Base-by-base conservation (phyloP, 768 basidiomycete genomes). In the Boletus reticuloceps region DNA sequence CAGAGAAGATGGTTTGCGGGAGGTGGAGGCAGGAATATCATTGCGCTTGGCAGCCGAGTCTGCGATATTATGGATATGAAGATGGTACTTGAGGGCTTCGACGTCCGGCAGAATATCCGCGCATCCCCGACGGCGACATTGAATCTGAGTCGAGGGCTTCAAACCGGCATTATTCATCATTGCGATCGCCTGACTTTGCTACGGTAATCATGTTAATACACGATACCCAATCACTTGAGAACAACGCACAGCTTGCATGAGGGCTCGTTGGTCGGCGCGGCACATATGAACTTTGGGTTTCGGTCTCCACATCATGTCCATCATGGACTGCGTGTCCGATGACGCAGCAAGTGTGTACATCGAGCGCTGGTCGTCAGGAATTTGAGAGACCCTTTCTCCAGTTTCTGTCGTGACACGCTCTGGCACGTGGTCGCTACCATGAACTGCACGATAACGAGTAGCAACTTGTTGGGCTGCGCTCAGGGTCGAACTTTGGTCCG, bases 41-140 rank as follows among this genome's bases (percentile, higher is more conserved):
- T 19, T n/a, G 31, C 32, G 17, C 50, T 14, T 20, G 16, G 37
- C 6, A 32, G 44, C 38, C 8, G 12, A 27, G 50, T 80, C 78
- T 32, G 75, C 71, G 32, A 83, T 76, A 58, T 82, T 78, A 64
- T 83, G 83, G 46, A 83, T 79, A 58, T 84, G 81, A 20, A 83
- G 65, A 60, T 83, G 82, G 61, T 73, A 80, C 59, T 76, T 76
- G 47, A 83, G 72, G 19, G 78, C 76, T 58, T 74, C 74, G 51
- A 75, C 71, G 48, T 72, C 69, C 6, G 68, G 64, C 20, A 83
- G 61, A 9, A 73, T 69, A 66, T 81, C 75, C 14, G 59, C 58
- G 62, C 83, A 83, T 31, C 74, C 79, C 34, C 71, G 64, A 37
- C 80, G 75, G 25, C 71, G 73, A 60, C 82, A 83, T 8, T 66